Evolutionary conservation across 805 yeast genomes (phyloP).

Genomic region (Kazachstania martiniae): DNA sequence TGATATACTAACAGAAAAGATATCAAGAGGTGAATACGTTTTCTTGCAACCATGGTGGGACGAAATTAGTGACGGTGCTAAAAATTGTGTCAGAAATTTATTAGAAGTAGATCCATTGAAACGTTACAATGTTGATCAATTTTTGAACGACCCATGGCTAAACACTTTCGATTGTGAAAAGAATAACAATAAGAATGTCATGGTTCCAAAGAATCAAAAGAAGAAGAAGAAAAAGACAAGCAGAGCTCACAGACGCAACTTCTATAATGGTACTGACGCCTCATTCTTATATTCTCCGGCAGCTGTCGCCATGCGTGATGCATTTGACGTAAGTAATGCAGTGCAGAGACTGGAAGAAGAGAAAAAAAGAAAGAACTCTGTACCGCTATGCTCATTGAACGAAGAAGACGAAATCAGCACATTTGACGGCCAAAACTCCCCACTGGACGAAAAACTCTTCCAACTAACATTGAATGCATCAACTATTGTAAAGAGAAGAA

Average conservation of each 20-base stretch:
- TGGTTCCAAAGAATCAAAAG: conserved; percentile 3
- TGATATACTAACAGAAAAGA: conserved; percentile 57
- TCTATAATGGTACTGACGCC: conserved; percentile 11
- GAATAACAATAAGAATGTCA: conserved; percentile 5
- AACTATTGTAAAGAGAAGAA: conserved; percentile 33
- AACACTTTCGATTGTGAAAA: conserved; percentile 19
- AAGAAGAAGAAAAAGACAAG: conserved; percentile 7
- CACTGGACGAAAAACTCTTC: conserved; percentile 22
- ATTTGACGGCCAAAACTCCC: conserved; percentile 5
- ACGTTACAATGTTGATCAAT: conserved; percentile 57
- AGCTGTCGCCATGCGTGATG: conserved; percentile 73
- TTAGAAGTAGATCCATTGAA: conserved; percentile 59
- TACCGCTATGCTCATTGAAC: conserved; percentile 1
- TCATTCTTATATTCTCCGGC: conserved; percentile 48
- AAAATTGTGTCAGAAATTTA: conserved; percentile 53
- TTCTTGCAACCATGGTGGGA: conserved; percentile 85
- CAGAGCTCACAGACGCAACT: conserved; percentile 6
- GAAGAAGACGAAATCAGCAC: conserved; percentile 5
- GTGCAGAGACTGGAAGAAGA: conserved; percentile 75
- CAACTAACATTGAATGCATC: conserved; percentile 30
- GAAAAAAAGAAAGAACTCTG: conserved; percentile 5
- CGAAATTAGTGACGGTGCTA: conserved; percentile 63
- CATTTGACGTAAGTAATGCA: conserved; percentile 77
- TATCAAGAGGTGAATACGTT: conserved; percentile 60
- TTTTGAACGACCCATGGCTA: conserved; percentile 65